Base-by-base conservation (phyloP, 169 alveolate genomes). In the Pseudocohnilembus persalinus region DNA sequence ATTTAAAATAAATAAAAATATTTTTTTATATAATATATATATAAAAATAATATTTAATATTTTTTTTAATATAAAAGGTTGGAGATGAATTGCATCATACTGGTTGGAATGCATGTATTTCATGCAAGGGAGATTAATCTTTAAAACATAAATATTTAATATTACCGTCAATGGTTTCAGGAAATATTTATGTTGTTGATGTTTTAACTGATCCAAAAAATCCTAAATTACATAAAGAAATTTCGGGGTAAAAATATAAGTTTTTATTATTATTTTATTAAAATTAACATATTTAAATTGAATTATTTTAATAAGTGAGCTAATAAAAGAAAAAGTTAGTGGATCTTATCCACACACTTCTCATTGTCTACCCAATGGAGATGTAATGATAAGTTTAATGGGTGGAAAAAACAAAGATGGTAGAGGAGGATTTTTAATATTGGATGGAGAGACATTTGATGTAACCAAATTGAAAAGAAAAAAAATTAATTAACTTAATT, bases 21-120 rank as follows among this genome's bases (percentile, higher is more conserved):
- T n/a, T n/a, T n/a, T n/a, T n/a, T n/a, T n/a, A n/a, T n/a, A n/a
- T n/a, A n/a, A n/a, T n/a, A n/a, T n/a, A n/a, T n/a, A n/a, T n/a
- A n/a, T n/a, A n/a, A n/a, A n/a, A n/a, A n/a, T n/a, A n/a, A n/a
- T n/a, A n/a, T n/a, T n/a, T n/a, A n/a, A n/a, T 49, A 49, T 11
- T 49, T 49, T 49, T 49, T 49, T 49, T 11, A 49, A 49, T 49
- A 11, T 49, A 11, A 11, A 49, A 49, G 68, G 77, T 76, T 29
- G 91, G 88, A 0, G 91, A 88, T 27, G 91, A 88, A 76, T 87
- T 88, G 24, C 91, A 88, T n/a, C 91, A 88, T 32, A 34, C 68
- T 64, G 91, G 91, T 31, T 88, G 91, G 91, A 81, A 82, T 73
- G 74, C 78, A 33, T 77, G 82, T 77, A 31, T 33, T 0, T 31